Evolutionary conservation across 176 grass and related monocot species (phyloP), one percentile per base, ranked within the genome.

Genomic region (Chloris gayana): DNA sequence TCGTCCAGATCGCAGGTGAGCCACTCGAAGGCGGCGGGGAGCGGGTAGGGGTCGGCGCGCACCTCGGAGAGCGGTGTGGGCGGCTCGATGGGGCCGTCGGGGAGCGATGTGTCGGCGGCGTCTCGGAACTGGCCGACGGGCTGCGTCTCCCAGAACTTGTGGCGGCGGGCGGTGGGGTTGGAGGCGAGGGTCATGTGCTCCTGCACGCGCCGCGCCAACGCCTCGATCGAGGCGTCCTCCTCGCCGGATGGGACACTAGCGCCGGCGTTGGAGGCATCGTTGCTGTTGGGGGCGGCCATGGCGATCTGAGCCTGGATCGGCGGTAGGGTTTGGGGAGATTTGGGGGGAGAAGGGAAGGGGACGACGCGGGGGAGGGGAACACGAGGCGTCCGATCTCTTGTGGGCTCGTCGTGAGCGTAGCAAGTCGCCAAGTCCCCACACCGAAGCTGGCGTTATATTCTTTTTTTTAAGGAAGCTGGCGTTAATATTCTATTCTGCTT

Each of bases 101-200:
- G 69, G 70, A 99, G 82, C 65, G 78, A 91, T 9, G 34, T 13
- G 68, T 93, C 91, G 34, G 84, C 65, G 85, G 74, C 67, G 63
- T 99, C 93, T 75, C 80, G 85, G 83, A 99, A 99, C 80, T 99
- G 93, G 21, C 87, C 87, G 39, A 99, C 97, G 69, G 97, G 97
- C 69, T 99, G 97, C 37, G 97, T 99, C 85, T 99, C 97, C 97
- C 97, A 99, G 87, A 99, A 96, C 50, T 89, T 92, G 84, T 99
- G 97, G 62, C 84, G 92, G 81, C 91, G 85, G 53, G 92, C 83
- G 49, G 81, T 39, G 56, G 90, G 79, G 53, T 84, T 89, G 83
- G 21, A 29, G 31, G 50, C 41, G 67, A 90, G 88, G 74, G 79
- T 79, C 88, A 90, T 90, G 67, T 86, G 83, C 78, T 93, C 86